phyloP scores from a whole-genome alignment of 1,284 basidiomycete species.

The Leucoagaricus sp. region DNA sequence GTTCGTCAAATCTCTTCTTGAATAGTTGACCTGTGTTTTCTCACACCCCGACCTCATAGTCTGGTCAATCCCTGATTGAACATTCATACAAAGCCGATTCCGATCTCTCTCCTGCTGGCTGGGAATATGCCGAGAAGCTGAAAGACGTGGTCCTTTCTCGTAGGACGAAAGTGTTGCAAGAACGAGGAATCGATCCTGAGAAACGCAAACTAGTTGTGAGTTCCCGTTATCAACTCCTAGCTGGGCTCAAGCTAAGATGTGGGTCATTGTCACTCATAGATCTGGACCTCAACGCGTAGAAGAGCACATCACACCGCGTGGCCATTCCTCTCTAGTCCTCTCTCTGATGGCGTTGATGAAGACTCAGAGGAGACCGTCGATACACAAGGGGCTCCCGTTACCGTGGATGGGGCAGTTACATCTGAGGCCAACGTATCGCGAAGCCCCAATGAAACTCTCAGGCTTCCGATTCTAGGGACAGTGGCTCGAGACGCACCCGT shows the following conservation, averaged over 20 bases:
- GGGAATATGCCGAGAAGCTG: constrained; percentile 90
- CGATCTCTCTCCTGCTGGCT: constrained; percentile 91
- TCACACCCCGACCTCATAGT: constrained; percentile 44
- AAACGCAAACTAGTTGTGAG: constrained; percentile 77
- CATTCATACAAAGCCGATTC: constrained; percentile 99
- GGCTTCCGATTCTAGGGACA: neutral
- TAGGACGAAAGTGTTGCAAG: constrained; percentile 67
- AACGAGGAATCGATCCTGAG: constrained; percentile 62
- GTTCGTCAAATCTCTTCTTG: constrained; percentile 27
- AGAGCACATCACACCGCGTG: constrained; percentile 95
- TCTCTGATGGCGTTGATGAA: neutral
- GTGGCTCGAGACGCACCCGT: constrained; percentile 9
- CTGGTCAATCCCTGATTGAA: constrained; percentile 94
- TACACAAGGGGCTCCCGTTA: neutral
- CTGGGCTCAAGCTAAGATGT: neutral
- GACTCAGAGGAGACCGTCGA: neutral
- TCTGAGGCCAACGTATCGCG: neutral
- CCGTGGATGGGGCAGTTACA: neutral
- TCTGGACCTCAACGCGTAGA: constrained; percentile 95
- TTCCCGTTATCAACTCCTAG: neutral
- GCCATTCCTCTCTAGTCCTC: constrained; percentile 75
- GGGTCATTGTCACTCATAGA: constrained; percentile 44
- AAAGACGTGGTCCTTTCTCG: constrained; percentile 85
- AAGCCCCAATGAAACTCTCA: neutral
- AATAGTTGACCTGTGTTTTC: no score